Conservation (phyloP, 2,329 filamentous ascomycete genomes). For the Cytospora paraplurivora region DNA sequence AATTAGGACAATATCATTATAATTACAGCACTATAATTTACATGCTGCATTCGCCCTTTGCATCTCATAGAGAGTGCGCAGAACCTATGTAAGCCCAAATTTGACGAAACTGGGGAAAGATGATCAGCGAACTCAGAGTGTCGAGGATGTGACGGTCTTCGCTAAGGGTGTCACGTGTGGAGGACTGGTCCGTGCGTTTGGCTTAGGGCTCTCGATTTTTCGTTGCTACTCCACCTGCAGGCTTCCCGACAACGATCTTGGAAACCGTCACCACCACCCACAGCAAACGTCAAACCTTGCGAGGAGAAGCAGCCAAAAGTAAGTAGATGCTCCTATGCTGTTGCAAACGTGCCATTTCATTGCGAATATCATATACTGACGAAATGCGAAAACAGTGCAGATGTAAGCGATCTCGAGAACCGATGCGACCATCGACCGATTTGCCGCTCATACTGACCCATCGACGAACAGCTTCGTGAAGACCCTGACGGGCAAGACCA, state of each 20-base stretch:
- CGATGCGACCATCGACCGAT: conserved; percentile 31
- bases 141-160: not conserved
- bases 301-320: conserved; percentile 61
- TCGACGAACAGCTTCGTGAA: conserved; percentile 84
- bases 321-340: conserved; percentile 42
- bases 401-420: conserved; percentile 65
- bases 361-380: conserved; percentile 30
- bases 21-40: not conserved
- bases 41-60: no score
- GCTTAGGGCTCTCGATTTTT: conserved; percentile 12
- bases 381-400: conserved; percentile 66
- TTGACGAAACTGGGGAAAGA: not conserved
- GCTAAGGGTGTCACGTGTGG: conserved; percentile 14
- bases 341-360: conserved; percentile 13
- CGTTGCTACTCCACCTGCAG: conserved; percentile 30
- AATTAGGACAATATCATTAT: not conserved
- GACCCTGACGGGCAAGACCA: conserved; percentile 99
- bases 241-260: conserved; percentile 41
- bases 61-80: no score
- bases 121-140: not conserved
- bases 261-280: conserved; percentile 33
- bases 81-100: no score
- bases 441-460: conserved; percentile 25
- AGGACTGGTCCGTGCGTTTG: not conserved
- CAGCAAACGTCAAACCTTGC: conserved; percentile 36